Conservation (phyloP, 2,329 filamentous ascomycete genomes). For the Byssoonygena ceratinophila region DNA sequence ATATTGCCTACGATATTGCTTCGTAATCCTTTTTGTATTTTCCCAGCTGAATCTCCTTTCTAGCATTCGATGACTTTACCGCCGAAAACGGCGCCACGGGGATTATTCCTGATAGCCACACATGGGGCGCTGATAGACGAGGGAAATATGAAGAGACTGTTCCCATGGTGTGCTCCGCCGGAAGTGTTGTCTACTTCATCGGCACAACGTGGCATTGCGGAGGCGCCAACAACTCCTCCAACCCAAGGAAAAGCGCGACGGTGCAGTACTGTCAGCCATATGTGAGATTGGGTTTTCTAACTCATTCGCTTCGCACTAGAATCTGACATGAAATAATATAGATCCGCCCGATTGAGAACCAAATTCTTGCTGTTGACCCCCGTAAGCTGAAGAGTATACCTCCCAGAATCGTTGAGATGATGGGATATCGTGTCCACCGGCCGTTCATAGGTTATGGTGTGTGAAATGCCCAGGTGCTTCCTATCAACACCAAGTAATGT, state of each 20-base stretch:
- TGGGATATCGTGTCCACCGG: slow-evolving; percentile 26
- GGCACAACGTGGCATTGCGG: slow-evolving; percentile 33
- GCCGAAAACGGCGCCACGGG: slow-evolving; percentile 29
- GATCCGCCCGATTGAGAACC: slow-evolving; percentile 28
- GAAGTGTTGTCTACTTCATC: slow-evolving; percentile 30
- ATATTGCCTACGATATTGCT: neutral
- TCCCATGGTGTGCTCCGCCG: slow-evolving; percentile 29
- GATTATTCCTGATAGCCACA: slow-evolving; percentile 30
- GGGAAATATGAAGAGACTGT: slow-evolving; percentile 23
- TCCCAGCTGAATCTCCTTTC: slow-evolving; percentile 12
- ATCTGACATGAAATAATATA: slow-evolving; percentile 7
- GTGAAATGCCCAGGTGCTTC: neutral
- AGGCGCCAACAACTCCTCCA: slow-evolving; percentile 26
- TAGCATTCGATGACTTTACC: slow-evolving; percentile 28
- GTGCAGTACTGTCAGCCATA: slow-evolving; percentile 37
- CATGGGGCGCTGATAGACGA: slow-evolving; percentile 24
- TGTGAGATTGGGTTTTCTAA: slow-evolving; percentile 4
- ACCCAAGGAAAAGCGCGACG: slow-evolving; percentile 28
- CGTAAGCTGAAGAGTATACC: slow-evolving; percentile 24
- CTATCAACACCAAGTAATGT: neutral
- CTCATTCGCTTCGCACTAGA: neutral
- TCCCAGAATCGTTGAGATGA: slow-evolving; percentile 26
- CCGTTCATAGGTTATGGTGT: slow-evolving; percentile 27
- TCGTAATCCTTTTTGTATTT: neutral
- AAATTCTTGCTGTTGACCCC: slow-evolving; percentile 27